Evolutionary conservation across 805 yeast genomes (phyloP), one percentile per base, ranked within the genome.

Genomic region (Scheffersomyces stipitis): DNA sequence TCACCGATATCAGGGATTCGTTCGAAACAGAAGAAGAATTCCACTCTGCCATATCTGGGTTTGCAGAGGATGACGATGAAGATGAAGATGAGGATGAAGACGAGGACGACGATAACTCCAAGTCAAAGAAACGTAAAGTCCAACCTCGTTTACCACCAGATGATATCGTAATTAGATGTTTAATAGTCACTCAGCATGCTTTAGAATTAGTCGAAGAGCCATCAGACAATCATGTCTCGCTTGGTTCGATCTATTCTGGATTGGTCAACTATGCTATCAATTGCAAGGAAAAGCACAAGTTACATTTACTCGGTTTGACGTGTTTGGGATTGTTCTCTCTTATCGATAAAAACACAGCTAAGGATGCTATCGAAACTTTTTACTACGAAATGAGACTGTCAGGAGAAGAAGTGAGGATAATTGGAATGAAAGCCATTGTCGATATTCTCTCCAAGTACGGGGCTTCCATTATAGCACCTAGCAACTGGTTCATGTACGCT

Each of bases 371-470:
- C 6, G 77, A 80, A 22, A 82, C 84, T 37, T 56, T 83, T 38
- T 76, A 83, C 26, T 77, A 86, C 42, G 87, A 86, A 20, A 75
- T 83, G 51, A 82, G 86, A 53, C 80, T 78, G 27, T 74, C 87
- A 27, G 78, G 81, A 39, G 84, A 81, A 23, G 71, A 76, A 3
- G 62, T 86, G 33, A 78, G 81, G 45, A 66, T 75, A 3, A 71
- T 78, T 24, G 81, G 90, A 8, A 64, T 87, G 38, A 79, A 82
- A 48, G 79, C 82, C 4, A 78, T 90, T 15, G 77, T 86, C 33
- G 97, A 90, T 62, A 75, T 89, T 13, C 62, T 90, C 26, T 79
- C 93, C 0, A 76, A 81, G 0, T 89, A 85, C 58, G 96, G 96
- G 0, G 71, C 78, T 0, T 66, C 75, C 6, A 81, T 86, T 3